A percentile compares a stretch with the other conserved stretches of the same genome.
phyloP scores from a whole-genome alignment of 768 basidiomycete species.

The Hygrocybe coccinea region DNA sequence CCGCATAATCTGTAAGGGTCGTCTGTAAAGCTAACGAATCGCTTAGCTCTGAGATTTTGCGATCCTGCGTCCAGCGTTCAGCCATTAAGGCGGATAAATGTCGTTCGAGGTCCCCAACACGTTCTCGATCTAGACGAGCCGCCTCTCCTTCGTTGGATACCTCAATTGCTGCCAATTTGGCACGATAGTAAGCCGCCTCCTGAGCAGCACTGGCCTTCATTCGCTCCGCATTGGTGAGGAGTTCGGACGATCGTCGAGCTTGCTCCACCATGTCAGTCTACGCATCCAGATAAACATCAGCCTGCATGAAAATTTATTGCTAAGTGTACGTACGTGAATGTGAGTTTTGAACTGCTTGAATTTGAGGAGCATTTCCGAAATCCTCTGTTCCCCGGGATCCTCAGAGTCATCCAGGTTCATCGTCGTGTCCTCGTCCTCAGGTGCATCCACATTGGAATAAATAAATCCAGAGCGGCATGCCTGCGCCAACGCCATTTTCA shows the following conservation, averaged over 20 bases:
- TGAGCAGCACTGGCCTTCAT: slow-evolving; percentile 74
- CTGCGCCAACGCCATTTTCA: slow-evolving; percentile 71
- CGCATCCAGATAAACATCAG: slow-evolving; percentile 7
- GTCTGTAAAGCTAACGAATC: slow-evolving; percentile 74
- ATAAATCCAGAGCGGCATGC: slow-evolving; percentile 79
- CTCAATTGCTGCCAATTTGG: slow-evolving; percentile 88
- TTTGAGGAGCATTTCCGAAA: slow-evolving; percentile 68
- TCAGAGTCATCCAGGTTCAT: slow-evolving; percentile 34
- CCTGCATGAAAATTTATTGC: slow-evolving; percentile 8
- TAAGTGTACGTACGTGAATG: slow-evolving; percentile 60
- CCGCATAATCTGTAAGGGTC: slow-evolving; percentile 72
- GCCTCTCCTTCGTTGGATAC: slow-evolving; percentile 59
- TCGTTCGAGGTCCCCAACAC: slow-evolving; percentile 67
- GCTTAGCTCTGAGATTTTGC: slow-evolving; percentile 63
- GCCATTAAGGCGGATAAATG: slow-evolving; percentile 57
- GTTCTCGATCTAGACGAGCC: slow-evolving; percentile 71
- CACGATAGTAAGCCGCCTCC: slow-evolving; percentile 93
- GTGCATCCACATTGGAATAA: slow-evolving; percentile 47
- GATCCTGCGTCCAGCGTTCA: slow-evolving; percentile 62
- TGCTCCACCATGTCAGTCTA: slow-evolving; percentile 74
- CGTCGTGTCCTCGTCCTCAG: slow-evolving; percentile 30
- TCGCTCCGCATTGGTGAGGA: slow-evolving; percentile 74
- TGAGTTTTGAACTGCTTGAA: slow-evolving; percentile 87
- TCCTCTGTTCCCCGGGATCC: slow-evolving; percentile 28
- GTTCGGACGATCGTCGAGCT: slow-evolving; percentile 70